Percentiles rank a stretch among this genome's conserved stretches.
Evolutionary conservation across 352 stramenopile species (phyloP).

Genomic region (Aphanomyces cochlioides): DNA sequence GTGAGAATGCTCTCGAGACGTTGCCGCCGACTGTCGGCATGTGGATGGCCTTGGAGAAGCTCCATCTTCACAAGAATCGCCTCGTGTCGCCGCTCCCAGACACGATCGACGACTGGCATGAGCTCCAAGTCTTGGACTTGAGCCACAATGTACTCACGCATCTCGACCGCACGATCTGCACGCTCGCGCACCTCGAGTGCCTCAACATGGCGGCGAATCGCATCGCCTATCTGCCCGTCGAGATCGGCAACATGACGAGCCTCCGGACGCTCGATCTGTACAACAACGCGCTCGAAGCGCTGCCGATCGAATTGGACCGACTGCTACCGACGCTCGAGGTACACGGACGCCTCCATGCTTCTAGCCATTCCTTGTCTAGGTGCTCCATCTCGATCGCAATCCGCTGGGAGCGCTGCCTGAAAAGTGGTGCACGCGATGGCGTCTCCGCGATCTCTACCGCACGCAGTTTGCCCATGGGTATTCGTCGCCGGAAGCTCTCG

Average conservation of each 20-base stretch:
- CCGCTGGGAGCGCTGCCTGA: constrained; percentile 51
- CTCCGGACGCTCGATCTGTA: constrained; percentile 63
- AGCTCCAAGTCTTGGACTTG: constrained; percentile 57
- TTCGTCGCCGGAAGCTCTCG: constrained; percentile 45
- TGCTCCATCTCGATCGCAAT: constrained; percentile 51
- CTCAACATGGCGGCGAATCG: constrained; percentile 53
- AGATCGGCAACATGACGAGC: constrained; percentile 38
- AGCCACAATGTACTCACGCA: constrained; percentile 47
- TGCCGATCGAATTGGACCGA: constrained; percentile 52
- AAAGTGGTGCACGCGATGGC: constrained; percentile 62
- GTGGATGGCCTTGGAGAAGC: constrained; percentile 36
- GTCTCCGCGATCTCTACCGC: constrained; percentile 50
- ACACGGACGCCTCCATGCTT: not conserved
- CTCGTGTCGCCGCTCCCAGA: constrained; percentile 43
- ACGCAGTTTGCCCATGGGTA: constrained; percentile 53
- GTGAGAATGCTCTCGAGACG: constrained; percentile 10
- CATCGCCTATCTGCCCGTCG: constrained; percentile 43
- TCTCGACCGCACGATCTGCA: constrained; percentile 51
- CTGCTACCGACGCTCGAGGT: constrained; percentile 56
- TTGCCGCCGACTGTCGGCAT: constrained; percentile 15
- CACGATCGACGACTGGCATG: constrained; percentile 39
- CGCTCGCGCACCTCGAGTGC: constrained; percentile 47
- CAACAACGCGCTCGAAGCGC: constrained; percentile 49
- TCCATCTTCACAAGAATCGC: constrained; percentile 59
- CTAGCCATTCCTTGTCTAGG: not conserved